These are phyloP conservation scores for Phialemonium atrogriseum DNA, from an alignment of 2,329 filamentous ascomycete species.

Conservation along the genomic window DNA sequence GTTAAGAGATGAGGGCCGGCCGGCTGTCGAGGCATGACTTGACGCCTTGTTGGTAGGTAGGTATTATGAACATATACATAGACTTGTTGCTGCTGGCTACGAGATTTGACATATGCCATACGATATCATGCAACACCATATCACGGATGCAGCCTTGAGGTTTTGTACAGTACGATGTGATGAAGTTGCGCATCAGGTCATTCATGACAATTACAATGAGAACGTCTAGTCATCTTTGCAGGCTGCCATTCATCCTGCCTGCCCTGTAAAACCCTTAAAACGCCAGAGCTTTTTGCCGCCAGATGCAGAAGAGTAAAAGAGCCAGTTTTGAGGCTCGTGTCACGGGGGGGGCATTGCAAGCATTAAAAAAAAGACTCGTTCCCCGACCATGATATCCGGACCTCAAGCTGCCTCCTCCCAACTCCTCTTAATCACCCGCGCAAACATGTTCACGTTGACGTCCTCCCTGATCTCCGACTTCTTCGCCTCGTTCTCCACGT, in stretches of 20 bases:
- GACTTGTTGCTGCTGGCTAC: no score
- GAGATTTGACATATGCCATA: no score
- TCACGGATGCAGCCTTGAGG: no score
- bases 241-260: conserved; percentile 5
- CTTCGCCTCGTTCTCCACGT: conserved; percentile 96
- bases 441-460: conserved; percentile 83
- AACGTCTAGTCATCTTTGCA: no score
- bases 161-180: no score
- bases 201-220: no score
- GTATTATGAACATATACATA: no score
- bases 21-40: neutral
- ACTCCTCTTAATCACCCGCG: conserved; percentile 69
- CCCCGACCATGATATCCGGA: conserved; percentile 1
- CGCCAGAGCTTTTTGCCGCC: conserved; percentile 19
- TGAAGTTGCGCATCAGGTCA: no score
- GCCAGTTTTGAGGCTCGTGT: conserved; percentile 6
- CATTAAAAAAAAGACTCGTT: neutral
- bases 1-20: conserved; percentile 22
- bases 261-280: conserved; percentile 14
- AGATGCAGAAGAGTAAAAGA: conserved; percentile 16
- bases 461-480: conserved; percentile 93
- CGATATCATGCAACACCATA: no score
- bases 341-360: neutral
- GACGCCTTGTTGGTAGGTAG: no score
- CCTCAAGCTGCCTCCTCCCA: conserved; percentile 69